Evolutionary conservation across 768 basidiomycete species (phyloP), one percentile per base, ranked within the genome.

Genomic region (Leccinum obscurum): DNA sequence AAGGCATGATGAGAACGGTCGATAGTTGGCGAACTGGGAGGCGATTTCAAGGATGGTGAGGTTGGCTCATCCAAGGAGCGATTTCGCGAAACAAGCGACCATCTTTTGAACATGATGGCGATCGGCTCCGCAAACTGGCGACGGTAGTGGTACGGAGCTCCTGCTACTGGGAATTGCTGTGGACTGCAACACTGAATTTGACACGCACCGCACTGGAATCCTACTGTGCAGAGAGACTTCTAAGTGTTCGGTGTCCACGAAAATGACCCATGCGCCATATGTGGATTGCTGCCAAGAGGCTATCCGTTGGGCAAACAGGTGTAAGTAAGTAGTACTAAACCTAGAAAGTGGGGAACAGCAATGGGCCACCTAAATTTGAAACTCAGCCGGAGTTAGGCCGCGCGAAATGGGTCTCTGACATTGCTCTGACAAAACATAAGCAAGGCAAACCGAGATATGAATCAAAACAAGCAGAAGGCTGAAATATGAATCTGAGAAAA

Each of bases 71-170:
- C 44, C 11, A 46, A 59, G 2, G 52, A 52, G 22, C 59, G 52
- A 13, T 65, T 41, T 35, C 61, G 63, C 2, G 32, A 13, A 17
- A 20, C 10, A 20, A 6, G 4, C 34, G 63, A 60, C 49, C 54
- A 9, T 50, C 53, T 61, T 41, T 56, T 59, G 50, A 72, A 63
- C 70, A 72, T 73, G 46, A 28, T 49, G 44, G 20, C 41, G 41
- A 10, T n/a, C 20, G 55, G n/a, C 9, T n/a, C 44, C 8, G 30
- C 17, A 49, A 53, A 32, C 17, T 26, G 54, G 55, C 11, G 34
- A 35, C 34, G 57, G 52, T 32, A 17, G n/a, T 50, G n/a, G 46
- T 48, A 49, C 34, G 35, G 44, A 15, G 34, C 30, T 30, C 3
- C 32, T 39, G 39, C 17, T 11, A 34, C 30, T 30, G 24, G 5